A percentile compares a stretch with the other conserved stretches of the same genome.
phyloP scores from a whole-genome alignment of 352 stramenopile species.

The Thalassiosira hispida region DNA sequence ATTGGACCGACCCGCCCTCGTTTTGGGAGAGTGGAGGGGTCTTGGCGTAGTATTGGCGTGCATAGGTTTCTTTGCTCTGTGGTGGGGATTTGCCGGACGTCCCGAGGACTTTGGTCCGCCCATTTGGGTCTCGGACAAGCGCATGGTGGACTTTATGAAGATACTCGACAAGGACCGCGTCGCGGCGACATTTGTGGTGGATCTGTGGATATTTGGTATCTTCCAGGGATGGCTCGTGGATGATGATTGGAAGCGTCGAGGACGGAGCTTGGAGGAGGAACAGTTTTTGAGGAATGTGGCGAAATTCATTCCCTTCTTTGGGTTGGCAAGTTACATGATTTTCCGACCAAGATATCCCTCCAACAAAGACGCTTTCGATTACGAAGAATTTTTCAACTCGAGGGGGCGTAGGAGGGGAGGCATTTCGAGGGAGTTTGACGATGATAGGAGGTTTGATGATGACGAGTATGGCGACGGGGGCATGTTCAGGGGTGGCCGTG shows the following conservation, averaged over 20 bases:
- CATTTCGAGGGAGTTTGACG: neutral
- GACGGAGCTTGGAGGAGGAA: constrained; percentile 53
- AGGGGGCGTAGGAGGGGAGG: constrained; percentile 11
- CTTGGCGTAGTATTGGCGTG: constrained; percentile 66
- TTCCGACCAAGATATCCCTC: constrained; percentile 63
- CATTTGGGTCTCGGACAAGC: constrained; percentile 51
- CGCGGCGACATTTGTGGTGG: constrained; percentile 80
- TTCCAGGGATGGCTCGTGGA: constrained; percentile 87
- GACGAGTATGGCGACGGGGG: neutral
- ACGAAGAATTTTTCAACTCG: constrained; percentile 18
- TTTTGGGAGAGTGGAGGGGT: constrained; percentile 65
- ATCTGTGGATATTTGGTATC: constrained; percentile 82
- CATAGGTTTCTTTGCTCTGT: constrained; percentile 70
- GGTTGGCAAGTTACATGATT: constrained; percentile 80
- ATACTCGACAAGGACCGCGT: constrained; percentile 84
- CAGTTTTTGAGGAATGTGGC: constrained; percentile 59
- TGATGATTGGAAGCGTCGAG: constrained; percentile 82
- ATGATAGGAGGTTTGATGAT: neutral
- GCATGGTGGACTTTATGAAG: constrained; percentile 68
- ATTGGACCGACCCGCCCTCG: constrained; percentile 29
- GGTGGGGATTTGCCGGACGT: constrained; percentile 72
- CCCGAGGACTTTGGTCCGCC: constrained; percentile 72
- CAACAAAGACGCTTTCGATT: constrained; percentile 21
- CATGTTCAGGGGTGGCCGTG: constrained; percentile 7
- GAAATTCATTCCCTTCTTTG: constrained; percentile 86